Conservation (phyloP, 495 filamentous ascomycete genomes). For the Penicillium manginii region DNA sequence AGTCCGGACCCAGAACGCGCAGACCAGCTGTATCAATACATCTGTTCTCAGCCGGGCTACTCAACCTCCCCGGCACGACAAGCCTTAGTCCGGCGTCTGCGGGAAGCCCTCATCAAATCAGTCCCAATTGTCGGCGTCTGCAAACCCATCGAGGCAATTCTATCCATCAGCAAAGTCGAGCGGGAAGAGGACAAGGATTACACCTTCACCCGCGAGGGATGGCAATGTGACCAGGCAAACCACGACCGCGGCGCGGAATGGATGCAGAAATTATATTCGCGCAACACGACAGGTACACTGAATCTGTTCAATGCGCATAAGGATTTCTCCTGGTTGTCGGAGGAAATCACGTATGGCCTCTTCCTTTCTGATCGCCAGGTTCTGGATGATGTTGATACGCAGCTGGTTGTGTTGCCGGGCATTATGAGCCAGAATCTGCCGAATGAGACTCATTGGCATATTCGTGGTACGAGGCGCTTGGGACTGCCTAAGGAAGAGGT, state of each 20-base stretch:
- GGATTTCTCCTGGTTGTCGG: slow-evolving; percentile 49
- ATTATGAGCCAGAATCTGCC: slow-evolving; percentile 64
- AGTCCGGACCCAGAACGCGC: slow-evolving; percentile 50
- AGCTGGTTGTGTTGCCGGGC: slow-evolving; percentile 56
- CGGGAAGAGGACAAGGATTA: slow-evolving; percentile 55
- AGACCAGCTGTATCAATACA: slow-evolving; percentile 54
- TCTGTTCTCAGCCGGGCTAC: slow-evolving; percentile 46
- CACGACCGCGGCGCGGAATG: slow-evolving; percentile 47
- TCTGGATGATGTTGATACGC: slow-evolving; percentile 55
- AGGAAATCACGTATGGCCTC: slow-evolving; percentile 59
- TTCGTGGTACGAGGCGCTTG: slow-evolving; percentile 55
- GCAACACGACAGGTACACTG: slow-evolving; percentile 41
- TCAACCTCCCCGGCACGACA: slow-evolving; percentile 41
- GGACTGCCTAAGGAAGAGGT: slow-evolving; percentile 56
- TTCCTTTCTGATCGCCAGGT: slow-evolving; percentile 59
- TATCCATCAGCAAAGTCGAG: slow-evolving; percentile 52
- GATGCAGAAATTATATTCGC: slow-evolving; percentile 47
- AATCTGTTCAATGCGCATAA: slow-evolving; percentile 52
- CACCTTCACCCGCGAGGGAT: slow-evolving; percentile 46
- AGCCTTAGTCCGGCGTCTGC: slow-evolving; percentile 52
- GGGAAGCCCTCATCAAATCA: slow-evolving; percentile 56
- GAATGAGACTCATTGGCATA: slow-evolving; percentile 60
- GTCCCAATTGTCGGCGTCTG: slow-evolving; percentile 56
- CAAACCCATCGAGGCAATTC: slow-evolving; percentile 55
- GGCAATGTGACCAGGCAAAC: slow-evolving; percentile 51